Evolutionary conservation across 2,329 filamentous ascomycete genomes (phyloP).

Genomic region (Fusarium sp.): DNA sequence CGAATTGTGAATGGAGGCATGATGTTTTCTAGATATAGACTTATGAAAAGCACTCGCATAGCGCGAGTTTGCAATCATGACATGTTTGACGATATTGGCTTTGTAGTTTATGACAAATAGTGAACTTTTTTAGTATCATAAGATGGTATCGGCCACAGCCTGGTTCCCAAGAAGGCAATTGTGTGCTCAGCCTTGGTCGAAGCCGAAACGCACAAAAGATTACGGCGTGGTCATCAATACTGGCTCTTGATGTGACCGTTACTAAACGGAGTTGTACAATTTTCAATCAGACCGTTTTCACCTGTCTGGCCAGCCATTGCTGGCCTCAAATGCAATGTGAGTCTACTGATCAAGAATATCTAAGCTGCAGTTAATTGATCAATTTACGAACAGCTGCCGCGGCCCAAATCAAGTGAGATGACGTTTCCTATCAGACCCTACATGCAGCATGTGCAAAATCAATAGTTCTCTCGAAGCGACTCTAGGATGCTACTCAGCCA

Average conservation of each 20-base stretch:
- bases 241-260: background rate
- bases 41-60: slow-evolving; percentile 30
- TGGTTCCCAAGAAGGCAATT: background rate
- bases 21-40: slow-evolving; percentile 34
- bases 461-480: slow-evolving; percentile 14
- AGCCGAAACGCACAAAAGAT: background rate
- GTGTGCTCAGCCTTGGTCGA: background rate
- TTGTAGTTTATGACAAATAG: background rate
- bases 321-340: slow-evolving; percentile 28
- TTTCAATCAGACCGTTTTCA: background rate
- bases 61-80: slow-evolving; percentile 32
- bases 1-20: slow-evolving; percentile 29
- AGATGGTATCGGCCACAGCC: background rate
- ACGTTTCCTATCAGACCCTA: slow-evolving; percentile 21
- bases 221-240: background rate
- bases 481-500: slow-evolving; percentile 15
- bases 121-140: background rate
- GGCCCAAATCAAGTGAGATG: slow-evolving; percentile 9
- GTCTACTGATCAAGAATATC: background rate
- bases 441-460: slow-evolving; percentile 32
- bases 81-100: slow-evolving; percentile 25
- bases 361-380: background rate
- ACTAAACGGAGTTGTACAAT: background rate
- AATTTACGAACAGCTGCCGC: slow-evolving; percentile 12
- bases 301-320: slow-evolving; percentile 15